Base-by-base conservation (phyloP, 139 green algal species). In the Chlamydomonas incerta region DNA sequence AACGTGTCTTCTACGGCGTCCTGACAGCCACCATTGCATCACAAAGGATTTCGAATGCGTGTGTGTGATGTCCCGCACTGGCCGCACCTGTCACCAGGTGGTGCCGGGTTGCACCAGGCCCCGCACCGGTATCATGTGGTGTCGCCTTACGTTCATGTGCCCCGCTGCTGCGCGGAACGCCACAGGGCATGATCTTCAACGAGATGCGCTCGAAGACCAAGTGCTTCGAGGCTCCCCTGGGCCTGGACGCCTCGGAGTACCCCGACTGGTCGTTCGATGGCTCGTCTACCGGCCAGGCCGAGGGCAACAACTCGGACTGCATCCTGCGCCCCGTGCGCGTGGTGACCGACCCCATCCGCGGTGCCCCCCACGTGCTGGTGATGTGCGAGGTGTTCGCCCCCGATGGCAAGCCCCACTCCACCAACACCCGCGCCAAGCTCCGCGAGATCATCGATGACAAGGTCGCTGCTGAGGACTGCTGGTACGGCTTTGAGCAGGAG, bases 201-300 rank as follows among this genome's bases (percentile, higher is more conserved):
- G 96, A 99, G 93, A 96, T 99, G 95, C 92, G 95, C 74, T 95
- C 92, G 58, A 98, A 98, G 94, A 98, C 96, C 88, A 98, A 98
- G 94, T 96, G 87, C 86, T 87, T 99, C 33, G 92, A 94, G 73
- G 92, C 92, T 85, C 89, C 93, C 28, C 70, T 97, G 47, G 92
- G 89, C 55, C 67, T 96, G 46, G 87, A 97, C 80, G 88, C 92
- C 68, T 82, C 84, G 26, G 90, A 93, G 74, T 98, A 97, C 92
- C 95, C 95, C 23, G 90, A 97, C 87, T 99, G 97, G 97, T 96
- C 92, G 47, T 98, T 93, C 85, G 95, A 97, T 80, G 95, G 95
- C 75, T 95, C 90, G 66, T 96, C 92, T 71, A 98, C 95, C 35
- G 95, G 93, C 83, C 96, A 99, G 91, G 96, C 96, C 26, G 90